Base-by-base conservation (phyloP, 2,329 filamentous ascomycete species). In the Alternaria novae-zelandiae region DNA sequence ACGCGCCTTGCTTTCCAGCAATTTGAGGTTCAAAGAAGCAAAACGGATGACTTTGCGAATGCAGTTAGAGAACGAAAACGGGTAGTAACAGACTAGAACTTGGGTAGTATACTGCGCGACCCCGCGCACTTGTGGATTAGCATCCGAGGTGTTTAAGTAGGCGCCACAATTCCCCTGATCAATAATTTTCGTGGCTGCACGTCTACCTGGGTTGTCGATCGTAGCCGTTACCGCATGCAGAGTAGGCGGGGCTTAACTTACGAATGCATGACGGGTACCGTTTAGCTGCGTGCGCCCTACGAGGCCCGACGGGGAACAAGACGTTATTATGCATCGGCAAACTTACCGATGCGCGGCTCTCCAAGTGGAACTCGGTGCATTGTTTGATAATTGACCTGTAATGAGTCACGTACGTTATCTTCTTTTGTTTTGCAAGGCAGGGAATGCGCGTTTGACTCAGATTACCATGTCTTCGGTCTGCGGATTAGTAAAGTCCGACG, bases 161-260 rank as follows among this genome's bases (percentile, higher is more conserved):
- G 49, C 36, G 49, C 49, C 30, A 30, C 26, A 41, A 13, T 46
- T 17, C 47, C 43, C 10, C 23, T 41, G 41, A 30, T 50, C 43
- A 26, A 57, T 57, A 57, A 41, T 53, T 21, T 25, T 49, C 36
- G 36, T 21, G 44, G 45, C 63, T 68, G 67, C 63, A 59, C 28
- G 49, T 44, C 26, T 55, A 32, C 53, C 54, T 59, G 60, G 41
- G 51, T 54, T 59, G 61, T 41, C 60, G 54, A 63, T 59, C 67
- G 17, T 64, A 63, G 54, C 54, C n/a, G 41, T 54, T 51, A 51
- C 60, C 60, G 53, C 55, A 55, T 63, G 50, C 20, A 53, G 32
- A 26, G 60, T 58, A 60, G 58, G 68, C 47, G 65, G 65, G 63
- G 58, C 59, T 63, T 58, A 59, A 56, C 54, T 44, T 54, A 61